Evolutionary conservation across 2,329 filamentous ascomycete species (phyloP), one percentile per base, ranked within the genome.

Genomic region (Myrmaecium sp.): DNA sequence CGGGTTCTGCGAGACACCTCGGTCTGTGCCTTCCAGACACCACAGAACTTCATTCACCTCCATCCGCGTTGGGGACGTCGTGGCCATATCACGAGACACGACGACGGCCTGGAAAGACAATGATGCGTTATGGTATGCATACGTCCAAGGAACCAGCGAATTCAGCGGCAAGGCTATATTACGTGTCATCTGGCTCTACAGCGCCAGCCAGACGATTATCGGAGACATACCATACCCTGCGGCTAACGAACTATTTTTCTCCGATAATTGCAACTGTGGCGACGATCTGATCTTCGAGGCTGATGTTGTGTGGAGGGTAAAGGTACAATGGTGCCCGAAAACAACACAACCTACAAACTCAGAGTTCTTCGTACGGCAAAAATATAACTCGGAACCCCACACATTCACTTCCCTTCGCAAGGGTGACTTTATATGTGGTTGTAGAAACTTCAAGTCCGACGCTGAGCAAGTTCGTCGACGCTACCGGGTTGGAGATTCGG

Each of bases 121-220:
- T 11, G 40, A 49, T 0, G 52, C 54, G n/a, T 52, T 65, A 1
- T 84, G 78, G 75, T 74, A 76, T 40, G 75, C 69, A 0, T 69
- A 76, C 15, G 71, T 89, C 0, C 74, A 80, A 30, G 50, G 49
- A 2, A 51, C 75, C 0, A 52, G 61, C 6, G 27, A 44, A 1
- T 40, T 39, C 14, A 7, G 17, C 3, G 5, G 42, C 3, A 36
- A 43, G 4, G 49, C 45, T 0, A 52, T 53, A 15, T 31, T 83
- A 7, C 62, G 74, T 29, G 65, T 83, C 0, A 59, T 77, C 1
- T 89, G 79, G 79, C 55, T 89, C 0, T 86, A 84, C 36, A 59
- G 66, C 2, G 66, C 79, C 0, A 55, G 59, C 0, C 74, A 89
- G 28, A 89, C 81, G 0, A 65, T 74, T 0, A 78, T 82, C 22